Base-by-base conservation (phyloP, 2,329 filamentous ascomycete genomes). In the Bisporella sp. region DNA sequence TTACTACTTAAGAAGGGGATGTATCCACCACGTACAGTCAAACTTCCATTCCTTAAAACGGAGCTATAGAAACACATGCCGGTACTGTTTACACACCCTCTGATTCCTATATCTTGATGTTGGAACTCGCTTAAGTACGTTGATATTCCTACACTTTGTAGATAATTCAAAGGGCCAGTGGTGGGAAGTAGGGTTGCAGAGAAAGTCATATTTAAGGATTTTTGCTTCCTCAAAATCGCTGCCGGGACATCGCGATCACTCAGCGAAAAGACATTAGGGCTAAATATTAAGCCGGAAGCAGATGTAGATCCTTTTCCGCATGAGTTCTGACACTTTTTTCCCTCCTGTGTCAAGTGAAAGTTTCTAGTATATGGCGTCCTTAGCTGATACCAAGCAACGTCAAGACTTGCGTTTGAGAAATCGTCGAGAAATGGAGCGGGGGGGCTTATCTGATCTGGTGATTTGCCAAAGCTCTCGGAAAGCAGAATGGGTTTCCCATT, bases 181-280 rank as follows among this genome's bases (percentile, higher is more conserved):
- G 48, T 43, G 21, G 47, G 47, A 28, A 47, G 48, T 41, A 50
- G 41, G 7, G 41, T 50, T 28, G 55, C 55, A 3, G 55, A 52
- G 31, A 58, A 57, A 12, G 55, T 57, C 56, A 57, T 58, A 39
- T 58, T 58, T 5, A 58, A 37, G 28, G 48, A 52, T 31, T 57
- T 58, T 43, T 59, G 57, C 39, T 57, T 59, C 4, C 56, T 50
- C 11, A 59, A 39, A n/a, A 59, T 33, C 33, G 55, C 55, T 13
- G 56, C 51, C 5, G 56, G 56, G 7, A 45, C 48, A 40, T 59
- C 56, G 21, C 54, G 54, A 7, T 57, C 55, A 12, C 52, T 53
- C 5, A 58, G 40, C 2, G 45, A 44, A 30, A 53, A 58, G 11
- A 57, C 55, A 35, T 58, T 58, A 1, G 56, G 54, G 29, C 13